These are phyloP conservation scores for Microbotryum saponariae DNA, from an alignment of 1,284 basidiomycete species.

Conservation along the genomic window DNA sequence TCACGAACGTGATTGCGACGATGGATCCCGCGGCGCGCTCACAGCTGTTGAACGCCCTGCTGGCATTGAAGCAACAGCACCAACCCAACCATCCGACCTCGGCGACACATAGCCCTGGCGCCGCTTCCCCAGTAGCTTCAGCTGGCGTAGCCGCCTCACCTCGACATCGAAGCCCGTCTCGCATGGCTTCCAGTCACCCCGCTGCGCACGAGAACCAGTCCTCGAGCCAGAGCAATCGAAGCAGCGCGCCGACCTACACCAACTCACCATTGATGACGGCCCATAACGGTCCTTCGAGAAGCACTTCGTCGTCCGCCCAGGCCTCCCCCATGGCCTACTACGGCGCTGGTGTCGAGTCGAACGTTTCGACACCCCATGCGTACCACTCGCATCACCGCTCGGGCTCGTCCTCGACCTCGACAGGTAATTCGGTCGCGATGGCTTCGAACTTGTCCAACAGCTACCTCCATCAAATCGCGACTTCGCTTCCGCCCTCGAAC, in stretches of 20 bases:
- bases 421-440: constrained; percentile 5
- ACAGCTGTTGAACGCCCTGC: constrained; percentile 4
- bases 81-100: neutral
- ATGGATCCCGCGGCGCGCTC: constrained; percentile 2
- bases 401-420: neutral
- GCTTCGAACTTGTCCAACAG: neutral
- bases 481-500: constrained; percentile 5
- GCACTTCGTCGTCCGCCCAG: neutral
- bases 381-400: too few species aligned
- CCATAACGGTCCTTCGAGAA: neutral
- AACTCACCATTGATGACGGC: constrained; percentile 1
- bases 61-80: constrained; percentile 1
- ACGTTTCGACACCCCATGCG: too few species aligned
- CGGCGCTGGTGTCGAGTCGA: too few species aligned
- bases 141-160: too few species aligned
- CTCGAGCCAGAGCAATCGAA: too few species aligned
- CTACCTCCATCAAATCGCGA: neutral
- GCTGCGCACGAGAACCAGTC: too few species aligned
- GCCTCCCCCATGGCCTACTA: constrained; percentile 5
- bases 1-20: neutral
- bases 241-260: neutral
- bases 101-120: neutral
- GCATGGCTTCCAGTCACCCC: too few species aligned
- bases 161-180: too few species aligned
- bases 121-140: too few species aligned